Conservation (phyloP, 148 eudicot species). For the Silene conica region DNA sequence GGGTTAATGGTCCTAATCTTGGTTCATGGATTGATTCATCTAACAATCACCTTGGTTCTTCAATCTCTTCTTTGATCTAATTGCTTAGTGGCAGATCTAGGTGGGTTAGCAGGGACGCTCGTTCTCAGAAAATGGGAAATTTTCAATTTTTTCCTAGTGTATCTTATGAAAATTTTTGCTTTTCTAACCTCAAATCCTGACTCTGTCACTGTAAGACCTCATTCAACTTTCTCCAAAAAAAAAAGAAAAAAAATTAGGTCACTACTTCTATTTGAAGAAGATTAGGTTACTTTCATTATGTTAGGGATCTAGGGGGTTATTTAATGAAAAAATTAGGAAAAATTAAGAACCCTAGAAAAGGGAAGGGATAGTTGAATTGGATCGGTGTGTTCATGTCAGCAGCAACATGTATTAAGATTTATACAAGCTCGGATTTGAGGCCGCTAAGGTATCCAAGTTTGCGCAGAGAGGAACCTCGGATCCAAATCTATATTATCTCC, state of each 20-base stretch:
- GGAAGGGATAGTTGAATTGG: slow-evolving; percentile 26
- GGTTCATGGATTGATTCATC: slow-evolving; percentile 70
- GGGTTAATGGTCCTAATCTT: slow-evolving; percentile 36
- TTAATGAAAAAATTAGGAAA: neutral
- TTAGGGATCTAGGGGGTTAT: neutral
- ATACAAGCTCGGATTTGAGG: no score
- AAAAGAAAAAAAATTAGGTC: slow-evolving; percentile 1
- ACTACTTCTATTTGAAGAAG: neutral
- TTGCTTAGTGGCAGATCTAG: no score
- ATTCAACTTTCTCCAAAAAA: neutral
- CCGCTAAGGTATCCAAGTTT: slow-evolving; percentile 11
- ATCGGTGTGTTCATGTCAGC: slow-evolving; percentile 79
- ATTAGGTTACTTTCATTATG: slow-evolving; percentile 11
- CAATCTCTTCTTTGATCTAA: slow-evolving; percentile 68
- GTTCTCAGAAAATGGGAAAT: no score
- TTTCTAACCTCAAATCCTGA: no score
- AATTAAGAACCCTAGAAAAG: neutral
- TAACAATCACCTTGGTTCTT: slow-evolving; percentile 41
- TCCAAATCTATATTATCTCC: slow-evolving; percentile 38
- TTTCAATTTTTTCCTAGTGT: no score
- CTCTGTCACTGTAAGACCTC: no score
- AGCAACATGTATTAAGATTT: slow-evolving; percentile 50
- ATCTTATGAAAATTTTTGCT: no score
- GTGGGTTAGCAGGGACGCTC: no score
- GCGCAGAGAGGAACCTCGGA: slow-evolving; percentile 97